phyloP scores from a whole-genome alignment of 495 filamentous ascomycete genomes.

The Aspergillus sclerotioniger region DNA sequence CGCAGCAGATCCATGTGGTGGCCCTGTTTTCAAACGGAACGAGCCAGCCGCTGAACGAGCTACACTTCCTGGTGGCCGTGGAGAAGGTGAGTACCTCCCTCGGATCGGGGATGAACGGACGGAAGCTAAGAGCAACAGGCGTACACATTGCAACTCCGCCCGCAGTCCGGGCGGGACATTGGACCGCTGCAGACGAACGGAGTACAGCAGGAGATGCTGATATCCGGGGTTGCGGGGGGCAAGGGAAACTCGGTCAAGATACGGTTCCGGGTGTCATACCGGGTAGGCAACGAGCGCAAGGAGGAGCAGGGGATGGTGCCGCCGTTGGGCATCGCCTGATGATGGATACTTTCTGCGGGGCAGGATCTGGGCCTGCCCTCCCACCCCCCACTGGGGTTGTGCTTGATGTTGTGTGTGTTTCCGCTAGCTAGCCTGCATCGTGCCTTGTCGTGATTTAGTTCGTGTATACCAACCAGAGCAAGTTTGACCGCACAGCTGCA shows the following conservation, averaged over 20 bases:
- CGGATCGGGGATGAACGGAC: neutral
- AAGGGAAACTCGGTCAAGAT: conserved; percentile 79
- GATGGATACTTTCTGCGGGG: neutral
- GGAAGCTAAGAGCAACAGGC: conserved; percentile 47
- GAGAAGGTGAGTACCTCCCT: conserved; percentile 65
- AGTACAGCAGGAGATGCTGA: conserved; percentile 77
- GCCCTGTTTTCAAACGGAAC: conserved; percentile 77
- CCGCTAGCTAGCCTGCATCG: conserved; percentile 5
- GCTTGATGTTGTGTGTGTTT: neutral
- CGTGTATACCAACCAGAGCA: conserved; percentile 7
- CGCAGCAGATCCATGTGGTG: conserved; percentile 54
- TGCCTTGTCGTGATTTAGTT: neutral
- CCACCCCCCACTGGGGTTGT: too few species aligned
- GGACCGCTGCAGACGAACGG: conserved; percentile 70
- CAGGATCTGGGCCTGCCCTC: neutral
- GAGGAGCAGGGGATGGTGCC: conserved; percentile 88
- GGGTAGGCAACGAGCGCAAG: conserved; percentile 59
- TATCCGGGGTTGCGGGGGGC: conserved; percentile 67
- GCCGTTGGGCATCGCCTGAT: conserved; percentile 70
- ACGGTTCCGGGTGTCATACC: conserved; percentile 83
- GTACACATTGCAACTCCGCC: conserved; percentile 75
- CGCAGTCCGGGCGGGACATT: conserved; percentile 76
- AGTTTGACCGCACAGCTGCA: neutral
- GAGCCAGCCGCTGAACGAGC: conserved; percentile 64
- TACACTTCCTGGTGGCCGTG: conserved; percentile 90